Base-by-base conservation (phyloP, 306 rosid species). In the Cicer pinnatifidum region DNA sequence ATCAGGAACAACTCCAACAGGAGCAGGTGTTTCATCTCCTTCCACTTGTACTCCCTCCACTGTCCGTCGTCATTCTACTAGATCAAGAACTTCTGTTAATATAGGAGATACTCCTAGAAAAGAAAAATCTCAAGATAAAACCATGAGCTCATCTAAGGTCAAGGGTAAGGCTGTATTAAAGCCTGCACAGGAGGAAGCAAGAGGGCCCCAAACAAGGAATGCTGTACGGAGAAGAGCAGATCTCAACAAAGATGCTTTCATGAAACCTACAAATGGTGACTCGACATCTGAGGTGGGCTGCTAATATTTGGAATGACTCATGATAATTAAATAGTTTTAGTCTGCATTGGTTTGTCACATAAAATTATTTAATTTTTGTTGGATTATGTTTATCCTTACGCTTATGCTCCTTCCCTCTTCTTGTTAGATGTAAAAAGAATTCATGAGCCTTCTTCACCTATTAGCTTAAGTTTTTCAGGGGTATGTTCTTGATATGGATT, bases 151-250 rank as follows among this genome's bases (percentile, higher is more conserved):
- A 54, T 90, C 97, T 50, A 95, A 95, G 84, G 97, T 91, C 16
- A 95, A 95, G 84, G 97, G 99, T n/a, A 95, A 95, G 85, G 99
- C 99, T 73, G 90, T 95, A 71, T 80, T 95, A 76, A 91, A 88
- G 86, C 86, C 97, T 75, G 76, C 97, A 8, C 92, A 84, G 76
- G 99, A 88, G 84, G 99, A 90, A 84, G 73, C 83, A 70, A 86
- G 89, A 81, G 96, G 97, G 19, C 90, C 96, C 46, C 99, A 95
- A 84, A 95, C 99, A n/a, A 95, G 99, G 82, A 95, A 89, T 79
- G 89, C 96, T 56, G 76, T 92, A 44, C 97, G 97, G 69, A 85
- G 96, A 80, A 88, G 89, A 75, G 97, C 90, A 78, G 91, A 88
- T 70, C 76, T 89, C 45, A 90, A 90, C 84, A 91, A 95, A 85